Percentiles rank a stretch among this genome's conserved stretches.
Conservation (phyloP, 495 filamentous ascomycete species). For the Penicillium atrosanguineum region DNA sequence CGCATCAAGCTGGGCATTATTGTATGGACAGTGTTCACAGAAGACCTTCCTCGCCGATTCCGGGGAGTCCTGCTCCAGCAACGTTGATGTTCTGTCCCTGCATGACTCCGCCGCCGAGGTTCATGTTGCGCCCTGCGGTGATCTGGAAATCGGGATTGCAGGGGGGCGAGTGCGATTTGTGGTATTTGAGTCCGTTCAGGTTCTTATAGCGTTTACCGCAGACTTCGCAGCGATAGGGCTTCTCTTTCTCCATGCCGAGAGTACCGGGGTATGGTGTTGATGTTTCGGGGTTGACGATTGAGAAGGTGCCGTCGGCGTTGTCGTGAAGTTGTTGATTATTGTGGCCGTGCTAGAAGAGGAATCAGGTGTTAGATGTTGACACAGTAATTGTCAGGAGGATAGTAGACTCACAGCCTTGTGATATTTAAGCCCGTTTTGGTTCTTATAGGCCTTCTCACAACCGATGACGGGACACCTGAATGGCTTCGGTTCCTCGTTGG, state of each 20-base stretch:
- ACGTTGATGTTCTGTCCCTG: slow-evolving; percentile 52
- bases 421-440: slow-evolving; percentile 96
- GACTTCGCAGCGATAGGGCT: slow-evolving; percentile 93
- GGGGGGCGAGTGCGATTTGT: slow-evolving; percentile 79
- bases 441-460: slow-evolving; percentile 99
- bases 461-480: slow-evolving; percentile 98
- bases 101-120: slow-evolving; percentile 48
- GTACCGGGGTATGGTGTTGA: slow-evolving; percentile 92
- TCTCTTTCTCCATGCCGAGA: slow-evolving; percentile 98
- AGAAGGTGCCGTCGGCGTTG: slow-evolving; percentile 94
- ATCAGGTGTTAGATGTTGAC: slow-evolving; percentile 2
- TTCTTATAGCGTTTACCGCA: slow-evolving; percentile 99
- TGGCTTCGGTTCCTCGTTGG: slow-evolving; percentile 81
- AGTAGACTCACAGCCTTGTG: slow-evolving; percentile 60
- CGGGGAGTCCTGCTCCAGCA: slow-evolving; percentile 50
- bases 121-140: slow-evolving; percentile 38
- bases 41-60: slow-evolving; percentile 51
- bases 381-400: not conserved
- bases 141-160: slow-evolving; percentile 57
- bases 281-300: slow-evolving; percentile 96
- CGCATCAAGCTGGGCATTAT: slow-evolving; percentile 26
- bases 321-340: slow-evolving; percentile 93
- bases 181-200: slow-evolving; percentile 91
- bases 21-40: slow-evolving; percentile 31
- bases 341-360: slow-evolving; percentile 71